A percentile compares a stretch with the other conserved stretches of the same genome.
phyloP scores from a whole-genome alignment of 225 moss, liverwort and hornwort species.

The Climacium dendroides region DNA sequence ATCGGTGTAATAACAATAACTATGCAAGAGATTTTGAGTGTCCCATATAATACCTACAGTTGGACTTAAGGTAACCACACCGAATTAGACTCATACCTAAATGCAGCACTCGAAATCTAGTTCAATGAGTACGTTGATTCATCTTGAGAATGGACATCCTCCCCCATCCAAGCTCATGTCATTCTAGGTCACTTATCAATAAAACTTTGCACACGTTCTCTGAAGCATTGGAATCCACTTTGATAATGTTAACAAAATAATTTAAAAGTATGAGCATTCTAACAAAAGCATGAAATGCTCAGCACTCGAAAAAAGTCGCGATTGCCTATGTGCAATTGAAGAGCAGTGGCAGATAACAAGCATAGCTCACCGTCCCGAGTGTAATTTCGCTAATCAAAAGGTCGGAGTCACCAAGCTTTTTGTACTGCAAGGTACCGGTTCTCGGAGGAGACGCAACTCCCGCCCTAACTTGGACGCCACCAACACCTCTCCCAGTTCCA shows the following conservation, averaged over 20 bases:
- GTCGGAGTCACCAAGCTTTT: constrained; percentile 79
- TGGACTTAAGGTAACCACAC: too few species aligned
- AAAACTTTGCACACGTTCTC: neutral
- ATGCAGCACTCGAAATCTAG: neutral
- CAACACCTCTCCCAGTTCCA: neutral
- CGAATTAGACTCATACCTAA: neutral
- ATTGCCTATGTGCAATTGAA: neutral
- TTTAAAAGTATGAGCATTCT: too few species aligned
- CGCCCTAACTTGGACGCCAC: constrained; percentile 8
- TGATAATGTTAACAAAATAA: neutral
- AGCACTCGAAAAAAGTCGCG: too few species aligned
- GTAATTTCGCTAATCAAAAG: constrained; percentile 72
- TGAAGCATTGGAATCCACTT: too few species aligned
- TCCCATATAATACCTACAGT: neutral
- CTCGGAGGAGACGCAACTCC: constrained; percentile 1
- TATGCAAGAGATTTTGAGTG: neutral
- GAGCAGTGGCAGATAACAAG: neutral
- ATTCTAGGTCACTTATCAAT: neutral
- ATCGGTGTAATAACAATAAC: neutral
- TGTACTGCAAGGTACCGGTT: constrained; percentile 18
- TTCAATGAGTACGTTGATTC: neutral
- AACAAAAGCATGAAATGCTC: neutral
- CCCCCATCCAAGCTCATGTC: neutral
- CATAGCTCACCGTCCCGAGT: constrained; percentile 62
- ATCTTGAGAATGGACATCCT: neutral